phyloP scores from a whole-genome alignment of 2,329 filamentous ascomycete species.

The Xylaria sp. region DNA sequence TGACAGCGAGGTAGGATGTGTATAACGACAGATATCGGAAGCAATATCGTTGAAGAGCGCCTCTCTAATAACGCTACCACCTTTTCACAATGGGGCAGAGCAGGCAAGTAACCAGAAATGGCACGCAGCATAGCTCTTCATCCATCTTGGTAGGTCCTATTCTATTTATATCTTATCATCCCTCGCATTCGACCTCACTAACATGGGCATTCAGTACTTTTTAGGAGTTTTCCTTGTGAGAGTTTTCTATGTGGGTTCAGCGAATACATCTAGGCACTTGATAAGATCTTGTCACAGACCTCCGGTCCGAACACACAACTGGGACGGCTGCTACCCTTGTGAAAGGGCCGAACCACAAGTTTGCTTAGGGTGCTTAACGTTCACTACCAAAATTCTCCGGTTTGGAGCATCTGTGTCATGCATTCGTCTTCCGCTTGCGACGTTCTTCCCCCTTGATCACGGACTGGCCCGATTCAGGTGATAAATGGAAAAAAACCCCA shows the following conservation, averaged over 20 bases:
- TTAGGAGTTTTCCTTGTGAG: not conserved
- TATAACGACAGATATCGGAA: not conserved
- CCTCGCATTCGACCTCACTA: too few relatives aligned
- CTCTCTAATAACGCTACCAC: not conserved
- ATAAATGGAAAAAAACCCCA: not conserved
- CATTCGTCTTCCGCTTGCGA: conserved; percentile 5
- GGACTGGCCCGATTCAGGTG: not conserved
- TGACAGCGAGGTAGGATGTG: not conserved
- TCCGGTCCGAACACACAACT: not conserved
- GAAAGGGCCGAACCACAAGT: conserved; percentile 8
- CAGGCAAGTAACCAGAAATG: not conserved
- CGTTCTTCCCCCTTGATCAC: not conserved
- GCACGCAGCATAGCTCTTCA: not conserved
- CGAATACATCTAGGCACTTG: not conserved
- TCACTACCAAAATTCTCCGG: conserved; percentile 7
- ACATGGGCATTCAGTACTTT: not conserved
- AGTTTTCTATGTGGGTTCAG: not conserved
- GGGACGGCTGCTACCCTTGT: not conserved
- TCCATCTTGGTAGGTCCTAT: not conserved
- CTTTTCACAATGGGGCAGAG: not conserved
- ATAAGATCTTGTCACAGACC: not conserved
- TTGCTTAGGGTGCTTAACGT: conserved; percentile 5
- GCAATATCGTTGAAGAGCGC: not conserved
- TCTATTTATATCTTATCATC: too few relatives aligned
- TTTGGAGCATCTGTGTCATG: conserved; percentile 8